Conservation (phyloP, 345 rosid genomes). For the Firmiana major region DNA sequence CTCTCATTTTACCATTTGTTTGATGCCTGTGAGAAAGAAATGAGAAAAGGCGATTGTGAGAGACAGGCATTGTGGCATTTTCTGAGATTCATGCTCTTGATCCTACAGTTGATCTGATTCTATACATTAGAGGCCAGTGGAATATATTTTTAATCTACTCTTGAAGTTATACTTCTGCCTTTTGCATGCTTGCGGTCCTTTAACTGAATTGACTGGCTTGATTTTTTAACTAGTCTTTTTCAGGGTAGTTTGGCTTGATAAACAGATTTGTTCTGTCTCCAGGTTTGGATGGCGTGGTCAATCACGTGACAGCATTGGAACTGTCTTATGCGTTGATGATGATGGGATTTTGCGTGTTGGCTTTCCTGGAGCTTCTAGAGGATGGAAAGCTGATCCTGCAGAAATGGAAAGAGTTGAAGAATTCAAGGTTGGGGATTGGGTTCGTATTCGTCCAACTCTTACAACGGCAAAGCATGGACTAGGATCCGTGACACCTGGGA, state of each 20-base stretch:
- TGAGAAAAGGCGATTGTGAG: neutral
- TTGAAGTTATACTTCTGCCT: neutral
- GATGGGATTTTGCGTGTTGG: slow-evolving; percentile 99
- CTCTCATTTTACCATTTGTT: neutral
- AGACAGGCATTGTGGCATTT: neutral
- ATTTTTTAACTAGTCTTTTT: neutral
- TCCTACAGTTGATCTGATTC: neutral
- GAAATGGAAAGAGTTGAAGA: slow-evolving; percentile 99
- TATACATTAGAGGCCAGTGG: neutral
- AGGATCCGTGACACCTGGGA: slow-evolving; percentile 92
- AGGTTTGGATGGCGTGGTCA: slow-evolving; percentile 98
- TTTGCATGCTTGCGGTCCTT: neutral
- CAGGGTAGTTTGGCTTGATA: neutral
- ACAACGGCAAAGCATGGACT: slow-evolving; percentile 92
- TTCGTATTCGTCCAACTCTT: slow-evolving; percentile 88
- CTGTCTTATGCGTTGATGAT: slow-evolving; percentile 95
- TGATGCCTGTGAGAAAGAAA: neutral
- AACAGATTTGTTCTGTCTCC: slow-evolving; percentile 23
- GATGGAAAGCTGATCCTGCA: slow-evolving; percentile 99
- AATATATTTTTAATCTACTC: neutral
- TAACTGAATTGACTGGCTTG: slow-evolving; percentile 6
- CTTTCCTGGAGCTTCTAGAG: slow-evolving; percentile 98
- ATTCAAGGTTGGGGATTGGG: slow-evolving; percentile 99
- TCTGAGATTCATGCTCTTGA: neutral
- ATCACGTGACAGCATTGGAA: slow-evolving; percentile 86